phyloP scores from a whole-genome alignment of 441 rosid genomes.

The Theobroma grandiflorum region DNA sequence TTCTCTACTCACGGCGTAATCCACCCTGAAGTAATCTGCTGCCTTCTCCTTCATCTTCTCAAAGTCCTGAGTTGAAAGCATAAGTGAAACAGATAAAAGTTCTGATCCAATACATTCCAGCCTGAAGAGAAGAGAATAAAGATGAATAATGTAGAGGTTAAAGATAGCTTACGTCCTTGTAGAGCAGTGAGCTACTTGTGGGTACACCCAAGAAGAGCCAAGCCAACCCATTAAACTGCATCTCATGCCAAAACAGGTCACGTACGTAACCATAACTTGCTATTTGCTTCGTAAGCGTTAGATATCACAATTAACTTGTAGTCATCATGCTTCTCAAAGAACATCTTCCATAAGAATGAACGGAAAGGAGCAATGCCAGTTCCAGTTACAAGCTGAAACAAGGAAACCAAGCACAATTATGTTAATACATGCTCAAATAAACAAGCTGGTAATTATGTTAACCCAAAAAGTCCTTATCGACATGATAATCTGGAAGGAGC shows the following conservation, averaged over 20 bases:
- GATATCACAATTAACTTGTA: slow-evolving; percentile 56
- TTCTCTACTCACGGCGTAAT: slow-evolving; percentile 89
- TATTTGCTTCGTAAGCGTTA: neutral
- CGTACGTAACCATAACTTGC: neutral
- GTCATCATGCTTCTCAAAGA: slow-evolving; percentile 89
- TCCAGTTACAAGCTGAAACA: slow-evolving; percentile 82
- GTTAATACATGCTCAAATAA: slow-evolving; percentile 17
- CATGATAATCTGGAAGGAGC: slow-evolving; percentile 14
- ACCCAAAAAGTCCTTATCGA: slow-evolving; percentile 9
- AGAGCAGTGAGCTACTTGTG: slow-evolving; percentile 87
- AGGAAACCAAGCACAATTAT: slow-evolving; percentile 18
- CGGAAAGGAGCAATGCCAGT: slow-evolving; percentile 96
- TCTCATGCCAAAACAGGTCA: slow-evolving; percentile 8
- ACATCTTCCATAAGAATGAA: slow-evolving; percentile 92
- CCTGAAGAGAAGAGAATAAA: neutral
- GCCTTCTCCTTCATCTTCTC: slow-evolving; percentile 82
- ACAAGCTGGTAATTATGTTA: neutral
- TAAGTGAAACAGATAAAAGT: neutral
- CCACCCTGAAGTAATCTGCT: slow-evolving; percentile 80
- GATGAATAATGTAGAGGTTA: neutral
- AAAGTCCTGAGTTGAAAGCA: slow-evolving; percentile 61
- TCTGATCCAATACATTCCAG: neutral
- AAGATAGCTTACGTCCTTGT: slow-evolving; percentile 68
- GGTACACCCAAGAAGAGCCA: slow-evolving; percentile 98
- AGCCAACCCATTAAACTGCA: slow-evolving; percentile 92